Conservation (phyloP, 2,329 filamentous ascomycete genomes). For the Diaporthe vaccinii region DNA sequence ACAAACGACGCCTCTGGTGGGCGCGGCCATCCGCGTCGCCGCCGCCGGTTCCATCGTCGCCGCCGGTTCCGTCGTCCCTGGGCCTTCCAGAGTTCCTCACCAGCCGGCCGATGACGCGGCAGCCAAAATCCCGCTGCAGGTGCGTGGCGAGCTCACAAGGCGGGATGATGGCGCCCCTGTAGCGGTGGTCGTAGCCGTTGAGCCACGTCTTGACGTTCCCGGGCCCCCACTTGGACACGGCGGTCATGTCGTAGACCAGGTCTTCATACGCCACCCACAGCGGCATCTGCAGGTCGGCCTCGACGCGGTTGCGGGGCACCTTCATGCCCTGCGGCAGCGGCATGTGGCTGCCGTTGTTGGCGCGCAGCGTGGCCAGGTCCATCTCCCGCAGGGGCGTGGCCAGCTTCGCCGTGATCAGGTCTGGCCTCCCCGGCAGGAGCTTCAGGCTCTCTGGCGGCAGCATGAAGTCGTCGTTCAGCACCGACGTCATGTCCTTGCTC, state of each 20-base stretch:
- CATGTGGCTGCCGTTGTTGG: background rate
- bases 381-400: background rate
- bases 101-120: conserved; percentile 15
- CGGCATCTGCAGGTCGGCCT: conserved; percentile 12
- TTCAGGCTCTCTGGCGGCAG: background rate
- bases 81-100: too few relatives aligned
- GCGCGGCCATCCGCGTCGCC: background rate
- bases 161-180: conserved; percentile 5
- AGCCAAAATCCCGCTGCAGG: background rate
- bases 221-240: background rate
- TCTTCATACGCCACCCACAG: background rate
- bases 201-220: background rate
- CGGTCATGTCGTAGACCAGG: conserved; percentile 22
- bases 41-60: too few relatives aligned
- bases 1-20: background rate
- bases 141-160: background rate
- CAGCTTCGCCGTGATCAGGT: conserved; percentile 30
- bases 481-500: background rate
- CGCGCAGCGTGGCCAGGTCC: background rate
- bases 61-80: background rate
- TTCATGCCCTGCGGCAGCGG: background rate
- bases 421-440: background rate
- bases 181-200: background rate
- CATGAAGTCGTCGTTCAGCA: background rate
- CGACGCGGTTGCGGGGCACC: background rate